Evolutionary conservation across 2,329 filamentous ascomycete species (phyloP).

Genomic region (Emmonsia crescens): DNA sequence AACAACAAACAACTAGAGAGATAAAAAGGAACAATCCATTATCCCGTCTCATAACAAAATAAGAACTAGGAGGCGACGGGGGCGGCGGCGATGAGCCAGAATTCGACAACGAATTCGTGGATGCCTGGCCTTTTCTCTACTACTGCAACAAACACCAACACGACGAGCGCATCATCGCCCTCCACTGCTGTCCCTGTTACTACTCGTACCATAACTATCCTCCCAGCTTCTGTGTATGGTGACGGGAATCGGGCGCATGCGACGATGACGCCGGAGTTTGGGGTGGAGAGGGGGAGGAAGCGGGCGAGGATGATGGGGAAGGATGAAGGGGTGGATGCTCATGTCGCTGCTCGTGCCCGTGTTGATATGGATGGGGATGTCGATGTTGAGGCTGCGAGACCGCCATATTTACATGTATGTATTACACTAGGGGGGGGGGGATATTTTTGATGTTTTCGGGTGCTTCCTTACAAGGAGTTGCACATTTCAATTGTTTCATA

Average conservation of each 20-base stretch:
- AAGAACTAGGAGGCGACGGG: neutral
- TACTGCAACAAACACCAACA: no score
- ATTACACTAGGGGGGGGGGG: neutral
- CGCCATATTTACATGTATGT: slow-evolving; percentile 15
- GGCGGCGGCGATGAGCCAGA: slow-evolving; percentile 46
- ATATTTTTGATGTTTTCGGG: neutral
- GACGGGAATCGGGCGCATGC: slow-evolving; percentile 1
- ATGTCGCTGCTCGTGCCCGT: slow-evolving; percentile 9
- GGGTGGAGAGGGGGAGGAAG: slow-evolving; percentile 17
- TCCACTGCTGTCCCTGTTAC: neutral
- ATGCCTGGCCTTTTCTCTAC: slow-evolving; percentile 44
- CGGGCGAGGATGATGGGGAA: slow-evolving; percentile 14
- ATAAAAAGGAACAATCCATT: no score
- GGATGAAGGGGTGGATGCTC: slow-evolving; percentile 4
- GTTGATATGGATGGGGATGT: slow-evolving; percentile 8
- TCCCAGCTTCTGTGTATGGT: neutral
- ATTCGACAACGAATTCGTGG: slow-evolving; percentile 47
- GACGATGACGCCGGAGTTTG: slow-evolving; percentile 7
- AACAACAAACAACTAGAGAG: no score
- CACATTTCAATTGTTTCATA: neutral
- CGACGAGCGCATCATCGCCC: slow-evolving; percentile 11
- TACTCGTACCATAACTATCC: slow-evolving; percentile 8
- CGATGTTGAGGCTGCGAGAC: slow-evolving; percentile 15
- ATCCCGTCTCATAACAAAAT: neutral
- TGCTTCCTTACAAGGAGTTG: no score